Evolutionary conservation across 2,329 filamentous ascomycete genomes (phyloP).

Genomic region (Diaporthe ilicicola): DNA sequence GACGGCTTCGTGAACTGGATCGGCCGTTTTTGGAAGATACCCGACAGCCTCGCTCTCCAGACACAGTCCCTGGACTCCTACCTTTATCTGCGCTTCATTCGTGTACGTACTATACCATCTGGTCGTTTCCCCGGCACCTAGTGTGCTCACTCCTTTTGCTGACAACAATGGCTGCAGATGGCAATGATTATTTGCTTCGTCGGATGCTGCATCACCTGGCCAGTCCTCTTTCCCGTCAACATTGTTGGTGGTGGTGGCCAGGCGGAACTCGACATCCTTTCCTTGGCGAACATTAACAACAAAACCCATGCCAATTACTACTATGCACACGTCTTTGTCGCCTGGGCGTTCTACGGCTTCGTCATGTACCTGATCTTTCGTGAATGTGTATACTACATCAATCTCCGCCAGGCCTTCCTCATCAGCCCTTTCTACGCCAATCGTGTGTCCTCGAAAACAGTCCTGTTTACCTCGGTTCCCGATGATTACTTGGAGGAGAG

Average conservation of each 20-base stretch:
- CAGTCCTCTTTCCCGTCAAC: conserved; percentile 86
- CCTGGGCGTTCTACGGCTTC: conserved; percentile 87
- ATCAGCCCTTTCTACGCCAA: conserved; percentile 84
- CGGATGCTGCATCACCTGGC: conserved; percentile 86
- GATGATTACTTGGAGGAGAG: conserved; percentile 78
- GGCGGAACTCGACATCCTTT: conserved; percentile 77
- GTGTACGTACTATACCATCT: neutral
- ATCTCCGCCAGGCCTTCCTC: conserved; percentile 90
- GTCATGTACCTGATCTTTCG: conserved; percentile 88
- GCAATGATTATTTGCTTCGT: conserved; percentile 72
- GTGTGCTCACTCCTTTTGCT: neutral
- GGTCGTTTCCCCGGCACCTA: neutral
- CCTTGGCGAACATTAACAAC: conserved; percentile 78
- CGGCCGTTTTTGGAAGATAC: conserved; percentile 69
- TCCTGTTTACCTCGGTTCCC: conserved; percentile 89
- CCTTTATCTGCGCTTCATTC: conserved; percentile 33
- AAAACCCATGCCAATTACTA: conserved; percentile 63
- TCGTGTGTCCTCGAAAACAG: conserved; percentile 88
- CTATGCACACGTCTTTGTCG: conserved; percentile 83
- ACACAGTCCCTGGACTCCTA: conserved; percentile 34
- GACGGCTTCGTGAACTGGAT: conserved; percentile 74
- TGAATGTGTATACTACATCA: conserved; percentile 91
- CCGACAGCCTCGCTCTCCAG: conserved; percentile 73
- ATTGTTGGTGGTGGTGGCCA: conserved; percentile 76
- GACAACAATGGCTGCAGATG: conserved; percentile 4